Evolutionary conservation across 345 rosid species (phyloP), one percentile per base, ranked within the genome.

Genomic region (Salix purpurea): DNA sequence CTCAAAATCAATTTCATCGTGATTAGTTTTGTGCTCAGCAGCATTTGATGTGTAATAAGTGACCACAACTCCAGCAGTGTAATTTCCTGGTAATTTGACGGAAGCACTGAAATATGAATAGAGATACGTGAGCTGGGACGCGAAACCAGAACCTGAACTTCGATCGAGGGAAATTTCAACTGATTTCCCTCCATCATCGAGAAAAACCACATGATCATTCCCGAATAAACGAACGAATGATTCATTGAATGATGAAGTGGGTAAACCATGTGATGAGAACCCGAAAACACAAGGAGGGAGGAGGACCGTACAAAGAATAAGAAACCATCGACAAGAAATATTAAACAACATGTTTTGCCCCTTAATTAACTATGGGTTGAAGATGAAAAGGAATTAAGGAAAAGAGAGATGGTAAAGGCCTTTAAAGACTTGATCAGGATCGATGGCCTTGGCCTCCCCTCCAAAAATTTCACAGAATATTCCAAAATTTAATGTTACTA

Each of bases 11-110:
- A 80, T 5, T 52, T 78, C 82, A 6, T 80, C 78, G 7, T 75
- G 80, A 12, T 26, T 40, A 18, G 39, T 32, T 11, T 8, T 24
- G 44, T 24, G 76, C 1, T 15, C 46, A 13, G 72, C 66, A n/a
- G 15, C 19, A 46, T 84, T 80, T 48, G 82, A 72, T n/a, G 76
- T 37, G 68, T 81, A 73, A 24, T 80, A 81, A 3, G 84, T 39
- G 28, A 70, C 80, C 0, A 56, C 72, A 61, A 75, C 78, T 24
- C 86, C 82, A 26, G 76, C 84, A 12, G 78, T 72, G 67, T 71
- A 72, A 75, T 42, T n/a, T 32, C 76, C 65, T 7, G 74, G 86
- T 5, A 80, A 67, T 60, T 80, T 78, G 30, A 69, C 30, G n/a
- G 40, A 37, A 65, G 76, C 79, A 71, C 79, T 75, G 36, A 54